Percentiles rank a stretch among this genome's conserved stretches.
Evolutionary conservation across 192 early-diverging fungal species (phyloP).

Genomic region (Podochytrium sp.): DNA sequence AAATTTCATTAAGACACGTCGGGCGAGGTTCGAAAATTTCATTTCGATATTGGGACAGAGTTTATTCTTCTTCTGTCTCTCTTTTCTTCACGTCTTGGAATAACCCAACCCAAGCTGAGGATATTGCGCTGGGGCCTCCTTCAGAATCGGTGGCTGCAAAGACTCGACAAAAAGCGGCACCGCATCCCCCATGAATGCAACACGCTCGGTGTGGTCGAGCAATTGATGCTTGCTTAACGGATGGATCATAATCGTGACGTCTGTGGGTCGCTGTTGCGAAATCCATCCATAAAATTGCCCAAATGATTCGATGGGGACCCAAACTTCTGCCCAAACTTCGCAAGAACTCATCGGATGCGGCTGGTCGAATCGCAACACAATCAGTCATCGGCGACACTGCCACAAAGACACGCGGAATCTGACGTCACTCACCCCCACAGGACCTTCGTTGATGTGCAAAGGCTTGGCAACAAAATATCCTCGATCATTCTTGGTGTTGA

Average conservation of each 20-base stretch:
- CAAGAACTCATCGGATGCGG: slow-evolving; percentile 66
- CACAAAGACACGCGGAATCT: background rate
- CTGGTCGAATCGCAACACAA: slow-evolving; percentile 36
- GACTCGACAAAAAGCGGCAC: slow-evolving; percentile 52
- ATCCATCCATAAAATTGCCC: slow-evolving; percentile 57
- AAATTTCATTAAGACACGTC: too few relatives aligned
- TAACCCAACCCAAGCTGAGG: slow-evolving; percentile 69
- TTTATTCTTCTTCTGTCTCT: too few relatives aligned
- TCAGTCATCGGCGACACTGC: background rate
- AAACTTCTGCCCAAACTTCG: slow-evolving; percentile 71
- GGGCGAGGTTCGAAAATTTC: too few relatives aligned
- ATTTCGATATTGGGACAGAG: too few relatives aligned
- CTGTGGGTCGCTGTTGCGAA: slow-evolving; percentile 47
- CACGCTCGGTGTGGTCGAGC: slow-evolving; percentile 62
- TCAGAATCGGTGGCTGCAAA: slow-evolving; percentile 29
- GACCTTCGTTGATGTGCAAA: slow-evolving; percentile 23
- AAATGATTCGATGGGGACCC: slow-evolving; percentile 68
- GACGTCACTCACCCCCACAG: slow-evolving; percentile 40
- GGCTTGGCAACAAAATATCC: slow-evolving; percentile 63
- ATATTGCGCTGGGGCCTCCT: slow-evolving; percentile 60
- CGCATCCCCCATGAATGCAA: slow-evolving; percentile 60
- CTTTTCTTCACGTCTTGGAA: slow-evolving; percentile 32
- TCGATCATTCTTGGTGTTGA: slow-evolving; percentile 44
- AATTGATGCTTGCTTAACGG: slow-evolving; percentile 58
- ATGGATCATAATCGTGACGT: slow-evolving; percentile 62